Base-by-base conservation (phyloP, 2,329 filamentous ascomycete genomes). In the Aureobasidium sp. region DNA sequence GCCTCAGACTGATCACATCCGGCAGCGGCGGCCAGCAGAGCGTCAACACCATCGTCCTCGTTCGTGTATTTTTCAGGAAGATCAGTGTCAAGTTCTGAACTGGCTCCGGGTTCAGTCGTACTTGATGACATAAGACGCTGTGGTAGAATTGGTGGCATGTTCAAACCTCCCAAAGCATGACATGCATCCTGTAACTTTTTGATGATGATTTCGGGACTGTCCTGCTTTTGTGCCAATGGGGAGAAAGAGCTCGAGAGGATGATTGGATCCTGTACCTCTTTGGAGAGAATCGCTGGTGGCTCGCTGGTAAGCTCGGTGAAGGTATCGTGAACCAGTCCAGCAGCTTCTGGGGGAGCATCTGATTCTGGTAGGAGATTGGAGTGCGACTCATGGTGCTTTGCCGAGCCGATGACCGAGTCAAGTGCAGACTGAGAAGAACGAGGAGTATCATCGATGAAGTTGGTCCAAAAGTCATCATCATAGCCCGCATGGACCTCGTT, bases 391-490 rank as follows among this genome's bases (percentile, higher is more conserved):
- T 55, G 37, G 44, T 31, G 7, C 22, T 34, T 37, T 14, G n/a
- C 45, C 36, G 47, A 51, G 11, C 25, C 45, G 6, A 61, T 52
- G 3, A 58, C 55, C 20, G 55, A 58, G n/a, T 58, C 42, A 1
- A 58, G 31, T 17, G 55, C 42, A 47, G 55, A 48, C 20, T 29
- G n/a, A 12, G 55, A 58, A 37, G 55, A 58, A 39, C 55, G 55
- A 47, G 45, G 57, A 42, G 58, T 47, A 20, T 61, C 70, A 17
- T 67, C 63, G 61, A 72, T 67, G 61, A 72, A 74, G 62, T 70
- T 72, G 9, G 61, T 67, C 64, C 70, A 65, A 57, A 74, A 72
- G 41, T 70, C 69, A 25, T 68, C 70, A 62, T 70, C 68, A 44
- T 67, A 66, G 12, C 62, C 63, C 14, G 59, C 63, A 39, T 66